Base-by-base conservation (phyloP, 768 basidiomycete species). In the Suillus fuscotomentosus region DNA sequence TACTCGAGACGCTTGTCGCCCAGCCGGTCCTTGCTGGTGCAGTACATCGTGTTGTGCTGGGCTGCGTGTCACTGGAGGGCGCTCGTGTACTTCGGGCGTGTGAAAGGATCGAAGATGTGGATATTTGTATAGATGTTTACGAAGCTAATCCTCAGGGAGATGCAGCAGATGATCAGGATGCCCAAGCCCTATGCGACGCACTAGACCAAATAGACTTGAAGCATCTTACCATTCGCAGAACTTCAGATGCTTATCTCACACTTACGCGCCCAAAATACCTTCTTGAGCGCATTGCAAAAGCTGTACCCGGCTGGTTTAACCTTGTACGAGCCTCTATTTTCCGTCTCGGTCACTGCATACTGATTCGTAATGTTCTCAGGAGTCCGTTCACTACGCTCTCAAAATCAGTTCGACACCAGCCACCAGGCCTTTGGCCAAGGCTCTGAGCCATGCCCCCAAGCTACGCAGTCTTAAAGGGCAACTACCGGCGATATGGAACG, bases 401-500 rank as follows among this genome's bases (percentile, higher is more conserved):
- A 82, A 85, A 43, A 78, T 88, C 45, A 83, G 86, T 2, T 81
- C 85, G 63, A 70, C 70, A 50, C 66, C 70, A 2, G 57, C 55
- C 2, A 68, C 72, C 3, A 63, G 73, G 7, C 64, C 69, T 14
- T 81, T 70, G 65, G 76, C 78, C 22, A 65, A 68, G 2, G 80
- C 84, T 22, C 72, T 79, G 11, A 76, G 80, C 0, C 78, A 75
- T 1, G 75, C 80, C 5, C 81, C 81, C 24, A 68, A 75, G 13
- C 76, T 90, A 6, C 83, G 79, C 66, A 80, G 77, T 2, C 78
- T 89, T 60, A 76, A 79, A 63, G 84, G 88, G 0, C 79, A 82
- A 53, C 76, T 88, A 7, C 88, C 88, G 2, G 79, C 82, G 5
- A 76, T 87, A 0, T 89, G 88, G 88, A 86, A 84, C 72, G 76